These are phyloP conservation scores for Phytophthora parvispora DNA, from an alignment of 352 stramenopile species.

Conservation along the genomic window DNA sequence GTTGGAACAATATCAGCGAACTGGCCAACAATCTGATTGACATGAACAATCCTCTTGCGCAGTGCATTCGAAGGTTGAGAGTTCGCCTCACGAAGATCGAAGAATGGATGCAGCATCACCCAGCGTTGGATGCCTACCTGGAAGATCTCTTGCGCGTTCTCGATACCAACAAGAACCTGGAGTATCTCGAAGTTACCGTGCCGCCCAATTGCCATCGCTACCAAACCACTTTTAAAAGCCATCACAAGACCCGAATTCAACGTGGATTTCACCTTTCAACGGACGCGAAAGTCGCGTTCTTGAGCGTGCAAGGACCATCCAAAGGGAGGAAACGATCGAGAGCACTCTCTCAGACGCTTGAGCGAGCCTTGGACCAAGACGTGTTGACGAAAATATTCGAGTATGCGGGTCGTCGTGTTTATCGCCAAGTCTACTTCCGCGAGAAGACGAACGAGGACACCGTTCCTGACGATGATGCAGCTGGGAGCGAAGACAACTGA, in stretches of 20 bases:
- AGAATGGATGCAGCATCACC: not conserved
- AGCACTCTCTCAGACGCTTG: not conserved
- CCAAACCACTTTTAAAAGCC: not conserved
- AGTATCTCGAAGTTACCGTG: not conserved
- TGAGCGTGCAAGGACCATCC: not conserved
- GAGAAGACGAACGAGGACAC: too few species aligned
- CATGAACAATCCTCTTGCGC: not conserved
- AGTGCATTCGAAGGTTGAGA: not conserved
- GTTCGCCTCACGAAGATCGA: not conserved
- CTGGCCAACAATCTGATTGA: not conserved
- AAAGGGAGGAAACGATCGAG: not conserved
- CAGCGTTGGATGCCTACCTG: not conserved
- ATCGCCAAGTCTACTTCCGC: too few species aligned
- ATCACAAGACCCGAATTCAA: not conserved
- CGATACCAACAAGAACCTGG: not conserved
- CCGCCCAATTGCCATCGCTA: not conserved
- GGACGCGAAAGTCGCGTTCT: not conserved
- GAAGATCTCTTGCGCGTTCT: not conserved
- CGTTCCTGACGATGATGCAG: too few species aligned
- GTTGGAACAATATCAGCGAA: not conserved
- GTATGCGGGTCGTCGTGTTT: too few species aligned
- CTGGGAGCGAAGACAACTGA: too few species aligned
- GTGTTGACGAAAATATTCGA: too few species aligned
- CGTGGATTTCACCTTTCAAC: not conserved
- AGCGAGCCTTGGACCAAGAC: too few species aligned